Conservation (phyloP, 2,329 filamentous ascomycete genomes). For the Trichoderma breve region DNA sequence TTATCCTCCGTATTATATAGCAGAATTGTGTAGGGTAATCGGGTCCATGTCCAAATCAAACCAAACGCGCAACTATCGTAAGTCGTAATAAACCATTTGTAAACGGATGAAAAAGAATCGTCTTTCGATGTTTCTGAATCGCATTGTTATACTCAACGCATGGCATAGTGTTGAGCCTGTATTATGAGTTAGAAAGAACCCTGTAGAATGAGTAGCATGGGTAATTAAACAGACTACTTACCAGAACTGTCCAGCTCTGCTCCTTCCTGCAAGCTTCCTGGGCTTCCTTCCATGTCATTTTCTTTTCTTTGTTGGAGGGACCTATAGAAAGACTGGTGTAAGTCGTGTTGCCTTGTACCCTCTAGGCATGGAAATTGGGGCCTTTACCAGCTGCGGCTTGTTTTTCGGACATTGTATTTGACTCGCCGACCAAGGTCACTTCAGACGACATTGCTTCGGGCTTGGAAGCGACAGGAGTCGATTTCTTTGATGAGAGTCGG, state of each 20-base stretch:
- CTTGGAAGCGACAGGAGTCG: neutral
- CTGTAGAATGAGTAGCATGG: neutral
- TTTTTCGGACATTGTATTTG: neutral
- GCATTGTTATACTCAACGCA: neutral
- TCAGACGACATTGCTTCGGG: conserved; percentile 11
- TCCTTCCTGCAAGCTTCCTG: neutral
- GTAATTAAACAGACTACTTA: neutral
- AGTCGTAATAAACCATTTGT: neutral
- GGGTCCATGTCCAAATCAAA: neutral
- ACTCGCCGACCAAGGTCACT: conserved; percentile 1
- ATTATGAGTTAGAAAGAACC: neutral
- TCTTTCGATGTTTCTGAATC: neutral
- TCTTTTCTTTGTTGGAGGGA: neutral
- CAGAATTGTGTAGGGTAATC: neutral
- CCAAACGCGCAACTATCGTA: neutral
- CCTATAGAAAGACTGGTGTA: neutral
- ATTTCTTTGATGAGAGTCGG: neutral
- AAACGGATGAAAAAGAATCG: neutral
- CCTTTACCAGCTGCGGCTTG: neutral
- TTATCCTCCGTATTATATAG: neutral
- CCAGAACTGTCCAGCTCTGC: conserved; percentile 4
- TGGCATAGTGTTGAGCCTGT: neutral
- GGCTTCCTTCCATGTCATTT: conserved; percentile 18
- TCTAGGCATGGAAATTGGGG: neutral
- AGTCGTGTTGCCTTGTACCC: neutral